Evolutionary conservation across 2,329 filamentous ascomycete species (phyloP), one percentile per base, ranked within the genome.

Genomic region (Fusarium sp.): DNA sequence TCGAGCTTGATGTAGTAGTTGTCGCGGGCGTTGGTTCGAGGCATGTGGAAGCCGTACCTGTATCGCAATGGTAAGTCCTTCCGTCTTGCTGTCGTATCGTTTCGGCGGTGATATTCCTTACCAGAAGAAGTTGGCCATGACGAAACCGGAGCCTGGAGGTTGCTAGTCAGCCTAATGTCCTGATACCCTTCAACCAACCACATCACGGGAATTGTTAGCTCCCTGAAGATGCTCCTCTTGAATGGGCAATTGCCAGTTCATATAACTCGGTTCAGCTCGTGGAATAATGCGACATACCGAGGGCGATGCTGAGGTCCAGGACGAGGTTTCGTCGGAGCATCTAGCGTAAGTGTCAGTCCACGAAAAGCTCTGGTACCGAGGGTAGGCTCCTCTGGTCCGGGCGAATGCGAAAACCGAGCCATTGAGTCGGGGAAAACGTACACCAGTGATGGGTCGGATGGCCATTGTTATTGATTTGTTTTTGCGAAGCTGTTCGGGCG

Each of bases 41-140:
- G 87, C 75, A 88, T 80, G 81, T 89, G 87, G 82, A 77, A 89
- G 77, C 87, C 86, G 82, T 88, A 86, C 86, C 86, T 88, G 69
- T 68, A 15, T 57, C 14, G 14, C 35, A 56, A 14, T 22, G 23
- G 48, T 73, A 32, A 74, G 65, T 58, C 33, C 43, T 39, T 27
- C 35, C 20, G 20, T 35, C 20, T 25, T 22, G 30, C 13, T 20
- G 13, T 56, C 44, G 40, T 56, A 15, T 32, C 45, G 27, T 23
- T 33, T 23, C 40, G 11, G 52, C 17, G 25, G 27, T 15, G 11
- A 47, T 39, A 17, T 56, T 50, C 35, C 85, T 72, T 86, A 88
- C 86, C 86, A 88, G 81, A 83, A 88, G 67, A 78, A 76, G 77
- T 83, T 87, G 76, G 82, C 85, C 78, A 87, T 83, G 69, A 76